Evolutionary conservation across 2,329 filamentous ascomycete species (phyloP), one percentile per base, ranked within the genome.

Genomic region (Penicillium sp.): DNA sequence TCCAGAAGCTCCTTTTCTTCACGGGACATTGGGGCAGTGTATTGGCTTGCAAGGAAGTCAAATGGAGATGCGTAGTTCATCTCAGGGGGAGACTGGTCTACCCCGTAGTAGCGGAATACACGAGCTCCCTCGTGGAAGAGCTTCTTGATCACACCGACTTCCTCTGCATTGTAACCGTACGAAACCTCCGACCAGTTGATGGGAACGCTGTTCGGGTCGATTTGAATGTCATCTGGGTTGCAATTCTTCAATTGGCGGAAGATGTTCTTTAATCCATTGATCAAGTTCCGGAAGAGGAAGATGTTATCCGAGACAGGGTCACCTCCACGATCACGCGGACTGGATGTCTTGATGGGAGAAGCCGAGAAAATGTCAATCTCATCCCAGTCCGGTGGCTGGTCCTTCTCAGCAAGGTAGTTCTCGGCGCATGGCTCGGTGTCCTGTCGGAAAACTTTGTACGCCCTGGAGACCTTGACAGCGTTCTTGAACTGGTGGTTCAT

Each of bases 401-500:
- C 86, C 70, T 88, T 88, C 53, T 96, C 90, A 1, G 92, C 90
- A 52, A 96, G 84, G 66, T 92, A 96, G 45, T 89, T 89, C 63
- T 97, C 94, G 0, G 84, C 78, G 0, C 80, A 81, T 2, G 85
- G 82, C 61, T 89, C 85, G 0, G 78, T 75, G 56, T 90, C 88
- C 61, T 89, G 84, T 14, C 82, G 83, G 68, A 89, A 90, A 46
- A 87, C 82, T 67, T 88, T 89, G 24, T 92, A 96, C 11, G 94
- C 81, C 76, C 96, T 89, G 13, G 92, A 96, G 5, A 96, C 82
- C 76, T 97, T 99, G 44, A 96, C 89, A 16, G 94, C 92, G 73
- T 99, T 99, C 37, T 88, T 84, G 70, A 96, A 97, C 72, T 97
- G 92, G 55, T 90, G 84, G 70, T 99, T 99, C 94, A 99, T 99